These are phyloP conservation scores for Penicillium pulvis DNA, from an alignment of 495 filamentous ascomycete genomes.

Conservation along the genomic window DNA sequence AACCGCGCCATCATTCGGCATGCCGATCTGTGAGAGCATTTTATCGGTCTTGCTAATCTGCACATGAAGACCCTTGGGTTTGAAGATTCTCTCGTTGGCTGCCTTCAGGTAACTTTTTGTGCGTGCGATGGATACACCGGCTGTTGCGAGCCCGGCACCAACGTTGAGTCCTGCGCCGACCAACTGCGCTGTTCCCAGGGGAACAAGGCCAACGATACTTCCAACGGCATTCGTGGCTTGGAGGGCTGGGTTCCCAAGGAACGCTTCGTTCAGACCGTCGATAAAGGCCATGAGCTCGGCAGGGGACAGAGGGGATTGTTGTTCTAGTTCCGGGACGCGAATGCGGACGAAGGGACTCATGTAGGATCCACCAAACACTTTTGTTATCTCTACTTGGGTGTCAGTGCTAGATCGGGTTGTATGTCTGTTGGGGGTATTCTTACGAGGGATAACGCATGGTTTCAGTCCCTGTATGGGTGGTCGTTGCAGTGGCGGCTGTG, in stretches of 20 bases:
- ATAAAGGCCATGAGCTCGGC: constrained; percentile 26
- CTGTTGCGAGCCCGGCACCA: constrained; percentile 21
- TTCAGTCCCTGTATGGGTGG: background rate
- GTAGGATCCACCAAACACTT: constrained; percentile 20
- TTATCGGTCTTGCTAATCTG: constrained; percentile 25
- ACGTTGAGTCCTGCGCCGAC: constrained; percentile 16
- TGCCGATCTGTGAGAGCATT: constrained; percentile 21
- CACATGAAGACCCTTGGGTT: constrained; percentile 23
- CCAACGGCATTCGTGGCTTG: constrained; percentile 15
- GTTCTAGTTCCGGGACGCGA: constrained; percentile 16
- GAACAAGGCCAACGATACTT: constrained; percentile 19
- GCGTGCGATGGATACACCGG: constrained; percentile 19
- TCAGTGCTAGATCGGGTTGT: background rate
- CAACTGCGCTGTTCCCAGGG: constrained; percentile 19
- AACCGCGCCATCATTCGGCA: constrained; percentile 5
- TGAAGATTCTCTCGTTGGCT: constrained; percentile 25
- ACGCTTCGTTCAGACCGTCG: constrained; percentile 5
- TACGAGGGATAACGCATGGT: constrained; percentile 18
- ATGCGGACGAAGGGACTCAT: constrained; percentile 29
- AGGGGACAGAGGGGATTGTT: constrained; percentile 6
- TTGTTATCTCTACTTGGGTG: constrained; percentile 19
- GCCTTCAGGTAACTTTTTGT: constrained; percentile 24
- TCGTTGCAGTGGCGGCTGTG: background rate
- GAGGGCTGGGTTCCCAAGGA: constrained; percentile 17
- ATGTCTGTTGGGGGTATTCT: background rate